Evolutionary conservation across 768 basidiomycete species (phyloP), one percentile per base, ranked within the genome.

Genomic region (Collybia mongolica): DNA sequence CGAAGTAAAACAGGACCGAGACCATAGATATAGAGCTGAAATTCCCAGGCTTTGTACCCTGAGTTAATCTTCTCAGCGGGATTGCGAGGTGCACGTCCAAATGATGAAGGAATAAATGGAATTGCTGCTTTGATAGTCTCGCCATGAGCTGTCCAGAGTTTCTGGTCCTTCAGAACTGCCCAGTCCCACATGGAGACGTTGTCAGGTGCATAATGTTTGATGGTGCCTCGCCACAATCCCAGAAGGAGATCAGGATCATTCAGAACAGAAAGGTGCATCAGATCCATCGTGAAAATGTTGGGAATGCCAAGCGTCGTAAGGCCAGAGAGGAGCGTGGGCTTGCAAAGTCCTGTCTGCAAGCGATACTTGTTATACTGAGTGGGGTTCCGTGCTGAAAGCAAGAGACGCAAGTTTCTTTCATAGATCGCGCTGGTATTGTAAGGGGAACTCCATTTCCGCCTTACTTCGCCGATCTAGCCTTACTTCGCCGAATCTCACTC

Each of bases 211-310:
- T 72, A 71, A 14, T 52, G 61, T 4, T 59, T 45, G 11, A 68
- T 39, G 7, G 51, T 61, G 43, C 62, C 64, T 56, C 66, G 55
- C 75, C 71, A 58, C 49, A 72, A 28, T 19, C 44, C 6, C 42
- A 78, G 2, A 35, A 77, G 38, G 1, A 77, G 60, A 17, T 76
- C 72, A 4, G 69, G 65, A 43, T 77, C 63, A 19, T 65, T 66
- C 42, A 73, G 51, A 3, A 51, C 50, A 3, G 60, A 17, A 0
- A 72, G 59, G 52, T 77, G 73, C 75, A 80, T 80, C 0, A 67
- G n/a, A 49, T 80, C 75, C 1, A 66, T 60, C 0, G 60, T 51
- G 55, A 76, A 77, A 20, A 61, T 64, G 0, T 41, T 23, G 0
- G 74, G 75, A 3, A 74, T 45, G 0, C 60, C 58, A 7, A 75